Conservation (phyloP, 148 eudicot genomes). For the Simmondsia chinensis region DNA sequence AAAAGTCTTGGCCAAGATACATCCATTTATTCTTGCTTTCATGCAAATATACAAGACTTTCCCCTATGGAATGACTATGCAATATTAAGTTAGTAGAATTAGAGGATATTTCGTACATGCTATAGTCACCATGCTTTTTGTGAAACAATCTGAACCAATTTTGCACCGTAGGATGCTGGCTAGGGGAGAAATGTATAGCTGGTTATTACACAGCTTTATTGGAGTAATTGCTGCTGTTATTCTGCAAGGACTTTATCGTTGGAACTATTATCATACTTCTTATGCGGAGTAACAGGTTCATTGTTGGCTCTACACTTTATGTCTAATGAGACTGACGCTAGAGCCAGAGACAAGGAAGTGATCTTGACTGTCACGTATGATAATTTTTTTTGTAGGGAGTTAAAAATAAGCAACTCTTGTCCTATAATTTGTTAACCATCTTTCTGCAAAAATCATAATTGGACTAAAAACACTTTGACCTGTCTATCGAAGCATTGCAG, state of each 20-base stretch:
- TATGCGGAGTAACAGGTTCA: constrained; percentile 88
- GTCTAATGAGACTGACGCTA: constrained; percentile 61
- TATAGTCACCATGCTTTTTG: no score
- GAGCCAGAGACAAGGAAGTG: constrained; percentile 48
- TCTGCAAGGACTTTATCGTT: constrained; percentile 36
- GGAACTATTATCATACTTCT: constrained; percentile 80
- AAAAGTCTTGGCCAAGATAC: no score
- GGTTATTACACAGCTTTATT: no score
- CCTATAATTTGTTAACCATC: constrained; percentile 16
- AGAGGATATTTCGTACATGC: no score
- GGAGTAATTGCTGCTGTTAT: no score
- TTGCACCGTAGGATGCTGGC: no score
- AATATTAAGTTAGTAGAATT: no score
- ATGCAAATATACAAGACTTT: no score
- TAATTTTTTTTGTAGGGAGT: constrained; percentile 35
- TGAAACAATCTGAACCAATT: no score
- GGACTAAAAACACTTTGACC: constrained; percentile 17
- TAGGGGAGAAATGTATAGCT: no score
- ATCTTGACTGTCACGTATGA: constrained; percentile 28
- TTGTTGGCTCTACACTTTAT: constrained; percentile 65
- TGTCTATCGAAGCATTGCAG: constrained; percentile 34
- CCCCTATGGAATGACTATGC: no score
- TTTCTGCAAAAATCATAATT: constrained; percentile 17
- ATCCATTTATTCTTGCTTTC: no score
- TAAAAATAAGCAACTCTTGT: constrained; percentile 7